phyloP scores from a whole-genome alignment of 208 protist species.

The Herpetomonas tarakana region DNA sequence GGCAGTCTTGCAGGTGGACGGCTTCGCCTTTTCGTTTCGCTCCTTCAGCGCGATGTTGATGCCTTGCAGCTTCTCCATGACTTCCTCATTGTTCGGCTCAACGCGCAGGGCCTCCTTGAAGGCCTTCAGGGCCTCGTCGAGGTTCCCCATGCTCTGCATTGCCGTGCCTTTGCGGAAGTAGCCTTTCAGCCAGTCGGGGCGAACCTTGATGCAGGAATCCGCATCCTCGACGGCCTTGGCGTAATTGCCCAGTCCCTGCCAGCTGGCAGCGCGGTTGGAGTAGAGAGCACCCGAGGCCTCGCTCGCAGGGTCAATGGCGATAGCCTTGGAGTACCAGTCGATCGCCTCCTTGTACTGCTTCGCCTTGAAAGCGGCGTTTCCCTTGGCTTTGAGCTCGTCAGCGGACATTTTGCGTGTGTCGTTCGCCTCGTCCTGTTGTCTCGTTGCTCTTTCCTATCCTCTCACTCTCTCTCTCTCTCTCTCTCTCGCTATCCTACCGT shows the following conservation, averaged over 20 bases:
- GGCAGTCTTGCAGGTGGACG: conserved; percentile 68
- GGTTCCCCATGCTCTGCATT: conserved; percentile 57
- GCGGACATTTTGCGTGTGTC: conserved; percentile 46
- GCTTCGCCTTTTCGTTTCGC: conserved; percentile 81
- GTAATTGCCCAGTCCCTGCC: conserved; percentile 72
- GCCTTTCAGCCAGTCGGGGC: conserved; percentile 90
- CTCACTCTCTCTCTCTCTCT: too few relatives aligned
- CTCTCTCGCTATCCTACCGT: too few relatives aligned
- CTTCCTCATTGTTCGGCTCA: conserved; percentile 76
- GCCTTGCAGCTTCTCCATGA: conserved; percentile 64
- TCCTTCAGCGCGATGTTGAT: conserved; percentile 69
- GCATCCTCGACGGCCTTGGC: conserved; percentile 75
- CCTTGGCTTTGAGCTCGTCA: conserved; percentile 85
- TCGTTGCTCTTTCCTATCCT: too few relatives aligned
- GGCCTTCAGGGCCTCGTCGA: conserved; percentile 80
- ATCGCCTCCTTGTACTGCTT: conserved; percentile 88
- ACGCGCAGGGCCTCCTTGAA: conserved; percentile 76
- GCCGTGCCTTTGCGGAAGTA: conserved; percentile 87
- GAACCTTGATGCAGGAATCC: conserved; percentile 80
- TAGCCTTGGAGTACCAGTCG: conserved; percentile 90
- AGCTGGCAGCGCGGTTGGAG: conserved; percentile 89
- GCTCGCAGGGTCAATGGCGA: conserved; percentile 64
- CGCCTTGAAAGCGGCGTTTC: conserved; percentile 89
- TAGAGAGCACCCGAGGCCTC: conserved; percentile 82
- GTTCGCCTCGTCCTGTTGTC: too few relatives aligned